Evolutionary conservation across 2,329 filamentous ascomycete species (phyloP).

Genomic region (Nakataea oryzae): DNA sequence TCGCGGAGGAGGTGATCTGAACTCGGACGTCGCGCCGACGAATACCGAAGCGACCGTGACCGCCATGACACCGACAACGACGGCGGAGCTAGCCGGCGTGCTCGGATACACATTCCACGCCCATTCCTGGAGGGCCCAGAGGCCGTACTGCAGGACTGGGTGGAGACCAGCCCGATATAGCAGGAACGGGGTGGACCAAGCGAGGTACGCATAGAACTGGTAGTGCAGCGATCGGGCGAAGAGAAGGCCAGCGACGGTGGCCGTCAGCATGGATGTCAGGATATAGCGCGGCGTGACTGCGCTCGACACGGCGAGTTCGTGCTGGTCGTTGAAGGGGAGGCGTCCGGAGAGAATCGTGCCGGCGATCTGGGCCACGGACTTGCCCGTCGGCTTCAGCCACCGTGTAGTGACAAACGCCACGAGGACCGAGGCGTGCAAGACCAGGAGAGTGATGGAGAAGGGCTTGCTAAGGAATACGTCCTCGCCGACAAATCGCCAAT

Average conservation of each 20-base stretch:
- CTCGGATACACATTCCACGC: constrained; percentile 95
- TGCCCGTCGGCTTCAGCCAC: constrained; percentile 63
- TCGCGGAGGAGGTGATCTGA: constrained; percentile 10
- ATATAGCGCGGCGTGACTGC: constrained; percentile 62
- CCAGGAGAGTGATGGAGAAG: constrained; percentile 60
- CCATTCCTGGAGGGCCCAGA: constrained; percentile 79
- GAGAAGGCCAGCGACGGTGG: constrained; percentile 69
- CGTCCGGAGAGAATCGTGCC: constrained; percentile 13
- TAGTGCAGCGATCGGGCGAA: constrained; percentile 87
- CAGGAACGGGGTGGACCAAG: constrained; percentile 80
- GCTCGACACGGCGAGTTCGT: constrained; percentile 47
- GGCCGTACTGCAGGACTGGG: constrained; percentile 52
- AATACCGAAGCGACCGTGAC: constrained; percentile 55
- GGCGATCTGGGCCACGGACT: constrained; percentile 41
- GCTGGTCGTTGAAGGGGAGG: constrained; percentile 34
- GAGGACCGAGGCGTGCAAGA: constrained; percentile 55
- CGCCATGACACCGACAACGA: constrained; percentile 62
- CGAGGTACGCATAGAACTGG: constrained; percentile 88
- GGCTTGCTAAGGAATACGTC: constrained; percentile 58
- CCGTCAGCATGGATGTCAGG: constrained; percentile 65
- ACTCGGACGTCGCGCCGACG: constrained; percentile 39
- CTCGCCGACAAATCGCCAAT: constrained; percentile 93
- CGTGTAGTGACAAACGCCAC: constrained; percentile 51
- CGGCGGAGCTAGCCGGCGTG: constrained; percentile 39
- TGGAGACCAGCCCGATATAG: constrained; percentile 69